Percentiles rank a stretch among this genome's conserved stretches.
These are phyloP conservation scores for Proliferodiscus dingleyae DNA, from an alignment of 2,329 filamentous ascomycete species.

Conservation along the genomic window DNA sequence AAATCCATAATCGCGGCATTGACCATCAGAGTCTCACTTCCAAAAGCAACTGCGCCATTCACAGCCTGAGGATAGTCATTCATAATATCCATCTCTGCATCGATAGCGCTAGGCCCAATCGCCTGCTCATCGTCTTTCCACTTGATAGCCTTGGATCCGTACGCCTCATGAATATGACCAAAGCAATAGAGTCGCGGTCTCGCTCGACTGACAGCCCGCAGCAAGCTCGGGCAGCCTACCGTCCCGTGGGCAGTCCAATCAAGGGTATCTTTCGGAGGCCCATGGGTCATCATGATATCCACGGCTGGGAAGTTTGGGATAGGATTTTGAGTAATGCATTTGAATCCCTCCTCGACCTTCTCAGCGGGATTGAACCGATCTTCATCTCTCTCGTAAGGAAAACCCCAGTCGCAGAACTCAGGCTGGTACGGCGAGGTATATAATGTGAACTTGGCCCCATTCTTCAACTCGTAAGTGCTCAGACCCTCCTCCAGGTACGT, in stretches of 20 bases:
- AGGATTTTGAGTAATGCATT: conserved; percentile 1
- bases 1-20: conserved; percentile 47
- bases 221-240: conserved; percentile 48
- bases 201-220: conserved; percentile 43
- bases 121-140: conserved; percentile 39
- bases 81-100: conserved; percentile 26
- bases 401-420: conserved; percentile 21
- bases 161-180: conserved; percentile 55
- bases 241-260: conserved; percentile 33
- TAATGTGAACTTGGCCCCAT: conserved; percentile 23
- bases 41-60: conserved; percentile 28
- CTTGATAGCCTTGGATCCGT: conserved; percentile 44
- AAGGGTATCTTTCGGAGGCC: conserved; percentile 46
- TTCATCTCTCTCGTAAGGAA: conserved; percentile 19
- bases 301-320: conserved; percentile 15
- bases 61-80: conserved; percentile 33
- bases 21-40: conserved; percentile 50
- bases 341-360: neutral
- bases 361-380: conserved; percentile 21
- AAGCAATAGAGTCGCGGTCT: conserved; percentile 51
- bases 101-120: conserved; percentile 32
- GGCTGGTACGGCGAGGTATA: conserved; percentile 29
- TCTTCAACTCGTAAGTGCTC: conserved; percentile 22
- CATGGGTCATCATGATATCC: conserved; percentile 56
- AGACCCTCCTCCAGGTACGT: conserved; percentile 26